Base-by-base conservation (phyloP, 2,329 filamentous ascomycete genomes). In the Didymosphaeria variabile region DNA sequence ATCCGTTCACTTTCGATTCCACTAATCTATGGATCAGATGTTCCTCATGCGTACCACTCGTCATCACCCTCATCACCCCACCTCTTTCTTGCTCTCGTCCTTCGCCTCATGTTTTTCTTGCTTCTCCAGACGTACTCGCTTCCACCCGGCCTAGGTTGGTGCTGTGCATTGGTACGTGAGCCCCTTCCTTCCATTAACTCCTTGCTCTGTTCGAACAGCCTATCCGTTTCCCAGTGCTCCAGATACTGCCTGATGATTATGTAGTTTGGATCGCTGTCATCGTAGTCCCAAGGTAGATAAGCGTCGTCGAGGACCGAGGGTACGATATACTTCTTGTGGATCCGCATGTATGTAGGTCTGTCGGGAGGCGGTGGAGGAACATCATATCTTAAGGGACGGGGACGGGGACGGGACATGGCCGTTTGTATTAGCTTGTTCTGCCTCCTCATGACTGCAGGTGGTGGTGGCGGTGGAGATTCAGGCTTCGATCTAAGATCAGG, bases 251-350 rank as follows among this genome's bases (percentile, higher is more conserved):
- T 42, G 3, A 70, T 47, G 5, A 66, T 38, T n/a, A 60, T 36
- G 49, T 62, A 67, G 26, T 63, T 50, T 2, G 58, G 42, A 57
- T 65, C 61, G 5, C 8, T 38, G 15, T 45, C 23, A 38, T 70
- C 66, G 26, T 57, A 47, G 29, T 68, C 63, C 61, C 63, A 68
- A 1, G 64, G 61, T 15, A 68, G 40, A 1, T 44, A 36, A 21
- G 57, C 62, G 26, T 31, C 32, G 6, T 49, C 38, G 5, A 70
- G 63, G 1, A 65, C 65, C 5, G 63, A 62, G 4, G 62, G 31
- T 9, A 62, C 59, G 21, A 71, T 32, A n/a, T 67, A 52, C 10
- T 58, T 57, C 15, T 58, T 57, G 45, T 64, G 42, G 5, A 68
- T 46, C 19, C 53, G 57, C 12, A 59, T 45, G 23, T 56, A 66